phyloP scores from a whole-genome alignment of 2,329 filamentous ascomycete species.

The Cladophialophora bantiana region DNA sequence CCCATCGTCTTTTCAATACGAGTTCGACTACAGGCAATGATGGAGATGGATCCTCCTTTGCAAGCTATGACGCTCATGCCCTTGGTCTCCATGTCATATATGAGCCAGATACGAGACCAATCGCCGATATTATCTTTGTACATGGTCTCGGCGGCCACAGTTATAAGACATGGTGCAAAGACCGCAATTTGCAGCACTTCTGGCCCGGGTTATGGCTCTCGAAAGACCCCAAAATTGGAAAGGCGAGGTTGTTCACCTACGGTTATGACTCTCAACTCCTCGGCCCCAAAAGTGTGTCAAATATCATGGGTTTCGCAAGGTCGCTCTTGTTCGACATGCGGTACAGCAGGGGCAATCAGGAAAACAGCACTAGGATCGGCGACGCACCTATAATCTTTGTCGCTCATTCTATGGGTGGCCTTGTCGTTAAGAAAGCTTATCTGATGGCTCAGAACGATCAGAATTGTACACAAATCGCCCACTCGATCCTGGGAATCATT shows the following conservation, averaged over 20 bases:
- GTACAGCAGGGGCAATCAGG: conserved; percentile 2
- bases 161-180: conserved; percentile 50
- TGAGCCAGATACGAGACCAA: conserved; percentile 15
- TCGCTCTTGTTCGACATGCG: conserved; percentile 29
- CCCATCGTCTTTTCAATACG: neutral
- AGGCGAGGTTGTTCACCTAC: conserved; percentile 41
- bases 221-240: conserved; percentile 38
- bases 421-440: conserved; percentile 32
- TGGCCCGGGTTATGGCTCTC: conserved; percentile 53
- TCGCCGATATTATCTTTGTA: conserved; percentile 44
- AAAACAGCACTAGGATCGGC: conserved; percentile 10
- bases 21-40: neutral
- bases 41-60: neutral
- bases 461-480: conserved; percentile 9
- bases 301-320: conserved; percentile 31
- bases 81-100: conserved; percentile 23
- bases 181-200: conserved; percentile 43
- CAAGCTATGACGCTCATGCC: neutral
- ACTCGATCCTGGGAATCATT: conserved; percentile 32
- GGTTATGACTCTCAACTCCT: conserved; percentile 41
- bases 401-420: conserved; percentile 30
- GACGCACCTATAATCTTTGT: conserved; percentile 32
- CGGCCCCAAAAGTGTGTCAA: conserved; percentile 16
- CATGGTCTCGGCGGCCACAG: conserved; percentile 52
- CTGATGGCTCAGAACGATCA: conserved; percentile 23